Evolutionary conservation across 2,329 filamentous ascomycete species (phyloP), one percentile per base, ranked within the genome.

Genomic region (Onygenales sp.): DNA sequence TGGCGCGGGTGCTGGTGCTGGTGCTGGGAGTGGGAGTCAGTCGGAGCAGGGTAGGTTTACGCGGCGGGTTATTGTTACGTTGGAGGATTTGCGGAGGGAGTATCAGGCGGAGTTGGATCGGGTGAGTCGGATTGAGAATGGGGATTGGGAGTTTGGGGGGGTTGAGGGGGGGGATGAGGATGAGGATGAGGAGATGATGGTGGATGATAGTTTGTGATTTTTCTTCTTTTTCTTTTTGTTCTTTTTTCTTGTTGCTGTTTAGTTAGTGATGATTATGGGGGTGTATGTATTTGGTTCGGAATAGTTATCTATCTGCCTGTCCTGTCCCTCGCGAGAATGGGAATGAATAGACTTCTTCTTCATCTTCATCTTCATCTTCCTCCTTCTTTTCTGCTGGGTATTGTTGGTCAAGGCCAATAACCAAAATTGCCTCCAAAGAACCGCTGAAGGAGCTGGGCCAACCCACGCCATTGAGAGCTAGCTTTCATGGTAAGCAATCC

Each of bases 101-200:
- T 98, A 96, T 68, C 88, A 95, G 71, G 82, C 81, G 27, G 90
- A 97, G 70, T 74, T 98, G 64, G 93, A 98, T 71, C 80, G 89
- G 58, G 86, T 93, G 60, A 88, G 86, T 51, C 86, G 88, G 51
- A 90, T 96, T 67, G 85, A 93, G 71, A 87, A 88, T 65, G 90
- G 94, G 54, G 84, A 94, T 66, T 96, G 94, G 76, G 86, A 87
- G 13, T 88, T 96, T 66, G 77, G 72, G 42, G 71, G 69, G 43
- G 59, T 54, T 7, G 52, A 50, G 17, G 52, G 47, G 21, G 46
- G 39, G 35, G 43, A 39, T 42, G 50, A 14, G 43, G 51, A 27
- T 38, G 32, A 10, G 38, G 53, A 46, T 43, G 50, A 46, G 39
- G 17, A 38, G 44, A 36, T 51, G 47, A 51, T 44, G 39, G 39